Percentiles rank a stretch among this genome's conserved stretches.
Evolutionary conservation across 1,284 basidiomycete species (phyloP).

Genomic region (Lignosus rhinocerotis): DNA sequence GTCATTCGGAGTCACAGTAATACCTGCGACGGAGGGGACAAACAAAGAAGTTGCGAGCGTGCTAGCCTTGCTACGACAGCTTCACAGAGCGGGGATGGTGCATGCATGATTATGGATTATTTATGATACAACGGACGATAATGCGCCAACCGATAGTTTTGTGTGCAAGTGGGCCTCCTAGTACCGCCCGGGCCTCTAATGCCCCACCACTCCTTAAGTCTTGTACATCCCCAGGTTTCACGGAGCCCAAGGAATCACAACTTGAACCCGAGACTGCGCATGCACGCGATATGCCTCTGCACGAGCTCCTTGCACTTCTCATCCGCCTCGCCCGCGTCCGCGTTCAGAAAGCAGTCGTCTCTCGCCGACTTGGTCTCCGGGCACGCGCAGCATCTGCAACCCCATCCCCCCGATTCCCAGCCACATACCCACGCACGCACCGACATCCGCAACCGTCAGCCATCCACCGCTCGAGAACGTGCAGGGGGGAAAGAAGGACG

Average conservation of each 20-base stretch:
- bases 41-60: too few relatives aligned
- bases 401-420: background rate
- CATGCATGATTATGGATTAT: too few relatives aligned
- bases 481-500: background rate
- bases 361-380: constrained; percentile 89
- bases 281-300: constrained; percentile 83
- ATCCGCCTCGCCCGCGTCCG: constrained; percentile 67
- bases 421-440: background rate
- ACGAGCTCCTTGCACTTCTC: constrained; percentile 83
- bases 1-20: too few relatives aligned
- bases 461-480: background rate
- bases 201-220: too few relatives aligned
- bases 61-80: too few relatives aligned
- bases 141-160: too few relatives aligned
- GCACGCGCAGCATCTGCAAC: constrained; percentile 87
- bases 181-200: too few relatives aligned
- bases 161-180: too few relatives aligned
- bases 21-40: too few relatives aligned
- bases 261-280: constrained; percentile 87
- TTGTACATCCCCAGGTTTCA: too few relatives aligned
- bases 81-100: too few relatives aligned
- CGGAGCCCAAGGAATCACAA: constrained; percentile 42
- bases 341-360: constrained; percentile 91
- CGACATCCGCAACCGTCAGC: background rate
- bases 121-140: too few relatives aligned